Conservation (phyloP, 345 rosid species). For the Gossypium herbaceum region DNA sequence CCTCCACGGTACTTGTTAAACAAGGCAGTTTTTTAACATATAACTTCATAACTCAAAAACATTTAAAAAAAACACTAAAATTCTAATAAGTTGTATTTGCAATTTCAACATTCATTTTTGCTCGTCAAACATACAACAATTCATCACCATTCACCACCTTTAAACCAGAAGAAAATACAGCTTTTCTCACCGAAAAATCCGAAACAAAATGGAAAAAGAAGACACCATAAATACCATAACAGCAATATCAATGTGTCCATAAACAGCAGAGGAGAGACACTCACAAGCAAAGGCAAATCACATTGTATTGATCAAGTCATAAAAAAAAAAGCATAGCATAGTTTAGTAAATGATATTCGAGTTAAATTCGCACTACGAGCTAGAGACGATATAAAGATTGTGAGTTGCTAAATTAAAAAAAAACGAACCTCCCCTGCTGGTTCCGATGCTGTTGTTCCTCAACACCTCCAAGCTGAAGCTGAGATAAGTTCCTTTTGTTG, state of each 20-base stretch:
- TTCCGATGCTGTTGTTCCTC: slow-evolving; percentile 6
- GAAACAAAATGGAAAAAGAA: not conserved
- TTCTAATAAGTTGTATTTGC: slow-evolving; percentile 17
- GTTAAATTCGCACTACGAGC: slow-evolving; percentile 12
- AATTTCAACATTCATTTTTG: slow-evolving; percentile 13
- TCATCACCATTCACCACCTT: slow-evolving; percentile 8
- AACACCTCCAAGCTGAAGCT: slow-evolving; percentile 57
- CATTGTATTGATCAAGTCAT: slow-evolving; percentile 16
- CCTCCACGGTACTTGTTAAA: too few relatives aligned
- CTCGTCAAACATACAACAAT: slow-evolving; percentile 26
- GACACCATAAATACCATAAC: slow-evolving; percentile 20
- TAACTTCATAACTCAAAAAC: not conserved
- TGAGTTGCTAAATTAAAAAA: slow-evolving; percentile 19
- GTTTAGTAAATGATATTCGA: slow-evolving; percentile 28
- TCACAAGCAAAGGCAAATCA: slow-evolving; percentile 23
- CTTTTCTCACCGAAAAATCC: not conserved
- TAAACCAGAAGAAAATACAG: slow-evolving; percentile 17
- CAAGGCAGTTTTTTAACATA: not conserved
- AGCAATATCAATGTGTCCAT: slow-evolving; percentile 23
- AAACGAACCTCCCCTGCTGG: slow-evolving; percentile 22
- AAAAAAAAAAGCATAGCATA: slow-evolving; percentile 25
- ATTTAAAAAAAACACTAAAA: not conserved
- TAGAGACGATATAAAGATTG: slow-evolving; percentile 19
- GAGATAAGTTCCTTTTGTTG: slow-evolving; percentile 45
- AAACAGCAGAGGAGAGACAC: slow-evolving; percentile 29